phyloP scores from a whole-genome alignment of 495 filamentous ascomycete genomes.

The Penicillium psychrofluorescens region DNA sequence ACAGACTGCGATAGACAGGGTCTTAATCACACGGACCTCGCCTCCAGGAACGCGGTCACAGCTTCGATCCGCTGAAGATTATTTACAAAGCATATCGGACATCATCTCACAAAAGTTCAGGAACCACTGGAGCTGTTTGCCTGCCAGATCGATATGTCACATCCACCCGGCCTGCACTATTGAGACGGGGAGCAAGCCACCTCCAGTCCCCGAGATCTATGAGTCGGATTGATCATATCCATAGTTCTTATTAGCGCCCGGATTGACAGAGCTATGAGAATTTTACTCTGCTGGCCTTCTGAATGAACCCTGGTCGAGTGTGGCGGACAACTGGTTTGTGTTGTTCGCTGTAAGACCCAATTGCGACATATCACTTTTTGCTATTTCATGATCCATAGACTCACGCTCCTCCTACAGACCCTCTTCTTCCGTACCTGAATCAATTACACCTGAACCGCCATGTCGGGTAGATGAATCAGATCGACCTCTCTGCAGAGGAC shows the following conservation, averaged over 20 bases:
- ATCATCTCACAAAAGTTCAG: too few species aligned
- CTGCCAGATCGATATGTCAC: slow-evolving; percentile 14
- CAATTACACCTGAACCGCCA: slow-evolving; percentile 10
- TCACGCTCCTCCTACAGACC: too few species aligned
- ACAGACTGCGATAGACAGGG: too few species aligned
- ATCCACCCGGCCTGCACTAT: slow-evolving; percentile 13
- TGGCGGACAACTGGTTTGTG: too few species aligned
- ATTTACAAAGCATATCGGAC: too few species aligned
- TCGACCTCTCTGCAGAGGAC: slow-evolving; percentile 7
- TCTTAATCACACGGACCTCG: too few species aligned
- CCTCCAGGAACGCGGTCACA: too few species aligned
- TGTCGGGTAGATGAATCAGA: slow-evolving; percentile 19
- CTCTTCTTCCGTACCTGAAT: too few species aligned
- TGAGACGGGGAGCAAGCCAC: slow-evolving; percentile 11
- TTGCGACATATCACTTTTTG: not conserved
- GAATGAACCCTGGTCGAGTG: too few species aligned
- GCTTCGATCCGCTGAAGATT: too few species aligned
- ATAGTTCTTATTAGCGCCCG: slow-evolving; percentile 13
- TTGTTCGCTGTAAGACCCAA: not conserved
- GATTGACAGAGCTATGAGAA: slow-evolving; percentile 8
- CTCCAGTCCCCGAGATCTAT: slow-evolving; percentile 1
- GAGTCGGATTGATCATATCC: slow-evolving; percentile 14
- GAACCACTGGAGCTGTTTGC: too few species aligned
- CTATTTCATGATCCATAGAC: too few species aligned
- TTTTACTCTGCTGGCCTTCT: not conserved